A percentile compares a stretch with the other conserved stretches of the same genome.
phyloP scores from a whole-genome alignment of 441 rosid species.

The Populus hybrid region DNA sequence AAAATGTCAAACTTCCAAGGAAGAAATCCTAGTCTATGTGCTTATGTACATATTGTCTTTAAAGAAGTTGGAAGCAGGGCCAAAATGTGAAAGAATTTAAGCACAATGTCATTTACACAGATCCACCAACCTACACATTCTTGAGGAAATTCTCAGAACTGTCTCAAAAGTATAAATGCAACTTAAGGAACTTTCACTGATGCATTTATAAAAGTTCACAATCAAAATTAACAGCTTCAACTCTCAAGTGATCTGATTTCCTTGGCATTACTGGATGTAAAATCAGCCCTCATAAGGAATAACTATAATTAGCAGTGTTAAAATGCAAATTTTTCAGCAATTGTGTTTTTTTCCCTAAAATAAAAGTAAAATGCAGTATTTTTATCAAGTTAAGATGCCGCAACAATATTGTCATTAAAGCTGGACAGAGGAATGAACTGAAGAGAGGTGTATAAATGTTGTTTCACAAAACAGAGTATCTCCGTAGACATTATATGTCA shows the following conservation, averaged over 20 bases:
- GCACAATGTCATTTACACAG: neutral
- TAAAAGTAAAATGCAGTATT: neutral
- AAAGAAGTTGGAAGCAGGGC: neutral
- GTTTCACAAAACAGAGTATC: neutral
- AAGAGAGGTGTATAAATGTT: neutral
- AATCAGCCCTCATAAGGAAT: neutral
- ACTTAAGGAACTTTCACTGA: neutral
- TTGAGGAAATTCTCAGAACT: neutral
- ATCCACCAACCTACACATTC: constrained; percentile 3
- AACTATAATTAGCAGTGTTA: neutral
- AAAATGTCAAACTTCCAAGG: neutral
- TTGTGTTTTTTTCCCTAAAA: neutral
- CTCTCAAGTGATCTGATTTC: neutral
- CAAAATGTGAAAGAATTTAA: neutral
- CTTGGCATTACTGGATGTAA: neutral
- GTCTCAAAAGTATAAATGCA: neutral
- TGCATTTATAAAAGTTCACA: neutral
- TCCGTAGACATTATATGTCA: neutral
- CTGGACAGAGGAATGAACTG: neutral
- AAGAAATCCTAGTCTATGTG: neutral
- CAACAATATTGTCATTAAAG: neutral
- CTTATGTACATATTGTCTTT: neutral
- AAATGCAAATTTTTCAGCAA: neutral
- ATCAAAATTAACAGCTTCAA: neutral
- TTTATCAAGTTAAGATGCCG: neutral